Evolutionary conservation across 306 rosid species (phyloP).

Genomic region (Medicago ruthenica): DNA sequence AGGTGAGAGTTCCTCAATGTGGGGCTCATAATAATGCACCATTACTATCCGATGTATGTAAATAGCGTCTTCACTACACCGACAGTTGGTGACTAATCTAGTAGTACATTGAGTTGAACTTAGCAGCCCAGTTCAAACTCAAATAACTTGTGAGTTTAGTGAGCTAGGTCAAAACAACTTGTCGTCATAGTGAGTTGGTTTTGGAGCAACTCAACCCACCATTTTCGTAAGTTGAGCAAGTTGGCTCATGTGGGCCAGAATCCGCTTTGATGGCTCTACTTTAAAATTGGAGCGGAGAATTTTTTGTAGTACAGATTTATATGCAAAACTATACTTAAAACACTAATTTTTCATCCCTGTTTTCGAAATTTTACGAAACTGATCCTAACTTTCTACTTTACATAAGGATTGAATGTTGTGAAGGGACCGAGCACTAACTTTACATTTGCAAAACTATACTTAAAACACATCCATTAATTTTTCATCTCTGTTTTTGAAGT

Average conservation of each 20-base stretch:
- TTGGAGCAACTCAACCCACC: background rate
- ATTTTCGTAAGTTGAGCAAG: background rate
- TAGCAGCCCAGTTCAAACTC: background rate
- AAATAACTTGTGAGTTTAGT: background rate
- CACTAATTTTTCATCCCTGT: background rate
- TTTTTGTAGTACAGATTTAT: background rate
- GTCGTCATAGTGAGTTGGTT: constrained; percentile 4
- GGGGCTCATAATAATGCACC: background rate
- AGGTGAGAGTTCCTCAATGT: background rate
- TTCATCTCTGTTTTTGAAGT: background rate
- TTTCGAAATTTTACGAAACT: background rate
- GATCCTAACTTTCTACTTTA: background rate
- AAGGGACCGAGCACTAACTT: background rate
- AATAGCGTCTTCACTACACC: too few species aligned
- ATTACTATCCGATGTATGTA: background rate
- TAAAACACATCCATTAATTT: background rate
- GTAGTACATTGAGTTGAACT: background rate
- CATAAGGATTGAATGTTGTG: background rate
- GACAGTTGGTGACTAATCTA: too few species aligned
- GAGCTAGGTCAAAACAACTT: background rate
- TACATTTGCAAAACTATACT: background rate
- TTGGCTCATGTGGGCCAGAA: background rate
- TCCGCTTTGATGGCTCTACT: background rate
- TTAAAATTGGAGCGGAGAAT: background rate
- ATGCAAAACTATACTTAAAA: background rate